Evolutionary conservation across 2,329 filamentous ascomycete species (phyloP), one percentile per base, ranked within the genome.

Genomic region (Teratosphaeria gauchensis): DNA sequence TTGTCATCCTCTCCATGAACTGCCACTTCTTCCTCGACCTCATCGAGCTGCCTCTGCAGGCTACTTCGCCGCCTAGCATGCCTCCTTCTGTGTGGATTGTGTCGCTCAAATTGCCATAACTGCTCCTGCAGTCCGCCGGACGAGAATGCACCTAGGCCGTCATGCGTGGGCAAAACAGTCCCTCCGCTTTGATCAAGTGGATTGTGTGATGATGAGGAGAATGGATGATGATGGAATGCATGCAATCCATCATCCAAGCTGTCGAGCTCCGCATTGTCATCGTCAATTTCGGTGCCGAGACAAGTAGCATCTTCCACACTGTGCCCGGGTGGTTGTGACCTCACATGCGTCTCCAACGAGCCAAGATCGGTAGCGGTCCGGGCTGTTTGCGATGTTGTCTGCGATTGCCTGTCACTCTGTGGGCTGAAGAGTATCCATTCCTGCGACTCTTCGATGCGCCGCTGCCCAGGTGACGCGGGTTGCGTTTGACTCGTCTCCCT

Each of bases 351-450:
- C 60, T 87, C 83, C 32, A 94, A 77, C 35, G 89, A 95, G 57
- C 88, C 91, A 64, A 92, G 83, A 71, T 92, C 90, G 72, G 89
- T 94, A 31, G 85, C 79, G 51, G 84, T 88, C 72, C 70, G 87
- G 53, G 85, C 84, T 42, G 89, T 85, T 60, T 82, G 85, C 51
- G 86, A 86, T 54, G 85, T 84, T 46, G 89, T 85, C 60, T 82
- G 85, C 52, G 86, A 86, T 35, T 79, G 77, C 60, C 80, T 82
- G 63, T 85, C 90, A 9, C 74, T 71, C n/a, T 69, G 67, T 32
- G 51, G 56, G 7, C 91, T 89, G 78, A 99, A 99, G 64, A 99
- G 84, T 57, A 97, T 88, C 94, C 94, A 99, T 82, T 95, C 92
- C 74, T 94, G 88, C 12, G 89, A 87, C 64, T 92, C 87, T 61